These are phyloP conservation scores for Fusarium sp. DNA, from an alignment of 2,329 filamentous ascomycete genomes.

Conservation along the genomic window DNA sequence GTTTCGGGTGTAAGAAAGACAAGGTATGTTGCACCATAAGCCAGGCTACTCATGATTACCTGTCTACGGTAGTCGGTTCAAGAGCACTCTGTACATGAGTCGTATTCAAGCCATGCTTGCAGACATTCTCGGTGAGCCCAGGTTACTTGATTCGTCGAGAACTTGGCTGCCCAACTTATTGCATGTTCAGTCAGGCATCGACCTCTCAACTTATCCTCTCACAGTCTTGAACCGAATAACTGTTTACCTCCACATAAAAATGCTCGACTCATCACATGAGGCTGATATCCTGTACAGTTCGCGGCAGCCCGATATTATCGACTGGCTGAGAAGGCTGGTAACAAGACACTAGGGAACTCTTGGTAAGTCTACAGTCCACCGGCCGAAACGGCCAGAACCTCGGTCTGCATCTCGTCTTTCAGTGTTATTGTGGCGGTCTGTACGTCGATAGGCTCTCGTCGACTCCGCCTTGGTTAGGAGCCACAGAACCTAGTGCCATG, in stretches of 20 bases:
- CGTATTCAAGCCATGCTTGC: neutral
- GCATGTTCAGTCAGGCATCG: slow-evolving; percentile 27
- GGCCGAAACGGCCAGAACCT: slow-evolving; percentile 26
- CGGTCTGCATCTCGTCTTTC: slow-evolving; percentile 22
- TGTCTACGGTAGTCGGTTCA: slow-evolving; percentile 9
- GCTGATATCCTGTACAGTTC: slow-evolving; percentile 70
- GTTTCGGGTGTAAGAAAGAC: slow-evolving; percentile 98
- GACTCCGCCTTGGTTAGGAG: slow-evolving; percentile 12
- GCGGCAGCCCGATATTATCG: slow-evolving; percentile 91
- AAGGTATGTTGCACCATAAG: slow-evolving; percentile 76
- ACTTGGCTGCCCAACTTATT: slow-evolving; percentile 28
- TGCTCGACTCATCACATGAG: slow-evolving; percentile 56
- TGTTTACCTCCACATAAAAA: slow-evolving; percentile 18
- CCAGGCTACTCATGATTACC: slow-evolving; percentile 11
- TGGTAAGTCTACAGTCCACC: slow-evolving; percentile 78
- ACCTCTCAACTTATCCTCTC: slow-evolving; percentile 6
- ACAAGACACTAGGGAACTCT: slow-evolving; percentile 91
- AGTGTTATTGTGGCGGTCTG: slow-evolving; percentile 22
- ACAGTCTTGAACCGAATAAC: neutral
- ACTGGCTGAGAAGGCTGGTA: slow-evolving; percentile 87
- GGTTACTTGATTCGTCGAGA: slow-evolving; percentile 33
- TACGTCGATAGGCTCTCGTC: slow-evolving; percentile 37
- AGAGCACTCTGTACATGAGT: slow-evolving; percentile 18
- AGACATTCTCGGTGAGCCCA: slow-evolving; percentile 27
- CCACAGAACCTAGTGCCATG: slow-evolving; percentile 24